Conservation (phyloP, 352 stramenopile genomes). For the Globisporangium canariense region DNA sequence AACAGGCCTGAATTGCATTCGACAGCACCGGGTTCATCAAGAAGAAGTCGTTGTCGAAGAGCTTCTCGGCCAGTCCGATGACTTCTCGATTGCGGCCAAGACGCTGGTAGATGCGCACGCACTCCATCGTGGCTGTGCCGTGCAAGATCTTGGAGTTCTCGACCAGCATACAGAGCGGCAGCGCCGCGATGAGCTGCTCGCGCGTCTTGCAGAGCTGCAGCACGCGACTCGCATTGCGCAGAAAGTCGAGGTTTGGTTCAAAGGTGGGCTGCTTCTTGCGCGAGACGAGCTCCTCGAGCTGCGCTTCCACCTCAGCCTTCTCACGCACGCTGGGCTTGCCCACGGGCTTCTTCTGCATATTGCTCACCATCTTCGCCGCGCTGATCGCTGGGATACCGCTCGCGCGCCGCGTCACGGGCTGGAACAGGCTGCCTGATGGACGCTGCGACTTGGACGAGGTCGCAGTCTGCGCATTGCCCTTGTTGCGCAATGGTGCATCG, state of each 20-base stretch:
- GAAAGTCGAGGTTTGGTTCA: slow-evolving; percentile 42
- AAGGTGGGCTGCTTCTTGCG: slow-evolving; percentile 31
- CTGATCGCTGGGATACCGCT: slow-evolving; percentile 9
- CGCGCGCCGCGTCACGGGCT: slow-evolving; percentile 1
- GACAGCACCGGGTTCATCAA: slow-evolving; percentile 55
- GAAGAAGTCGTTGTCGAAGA: slow-evolving; percentile 66
- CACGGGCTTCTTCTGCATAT: slow-evolving; percentile 9
- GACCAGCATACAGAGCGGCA: slow-evolving; percentile 59
- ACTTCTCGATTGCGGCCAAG: slow-evolving; percentile 48
- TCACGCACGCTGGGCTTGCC: slow-evolving; percentile 15
- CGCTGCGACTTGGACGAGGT: not conserved
- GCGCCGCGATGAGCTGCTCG: slow-evolving; percentile 48
- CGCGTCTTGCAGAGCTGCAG: slow-evolving; percentile 51
- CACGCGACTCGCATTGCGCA: slow-evolving; percentile 34
- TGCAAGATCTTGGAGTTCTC: slow-evolving; percentile 31
- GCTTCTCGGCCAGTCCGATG: slow-evolving; percentile 39
- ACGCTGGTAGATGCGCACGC: slow-evolving; percentile 61
- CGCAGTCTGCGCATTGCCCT: not conserved
- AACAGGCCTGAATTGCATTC: slow-evolving; percentile 59
- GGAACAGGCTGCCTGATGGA: slow-evolving; percentile 1
- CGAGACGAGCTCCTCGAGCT: slow-evolving; percentile 42
- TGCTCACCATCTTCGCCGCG: slow-evolving; percentile 15
- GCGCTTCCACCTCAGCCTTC: slow-evolving; percentile 15
- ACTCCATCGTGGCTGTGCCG: slow-evolving; percentile 46
- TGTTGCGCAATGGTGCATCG: not conserved